Evolutionary conservation across 2,329 filamentous ascomycete species (phyloP).

Genomic region (Myriosclerotinia scirpicola): DNA sequence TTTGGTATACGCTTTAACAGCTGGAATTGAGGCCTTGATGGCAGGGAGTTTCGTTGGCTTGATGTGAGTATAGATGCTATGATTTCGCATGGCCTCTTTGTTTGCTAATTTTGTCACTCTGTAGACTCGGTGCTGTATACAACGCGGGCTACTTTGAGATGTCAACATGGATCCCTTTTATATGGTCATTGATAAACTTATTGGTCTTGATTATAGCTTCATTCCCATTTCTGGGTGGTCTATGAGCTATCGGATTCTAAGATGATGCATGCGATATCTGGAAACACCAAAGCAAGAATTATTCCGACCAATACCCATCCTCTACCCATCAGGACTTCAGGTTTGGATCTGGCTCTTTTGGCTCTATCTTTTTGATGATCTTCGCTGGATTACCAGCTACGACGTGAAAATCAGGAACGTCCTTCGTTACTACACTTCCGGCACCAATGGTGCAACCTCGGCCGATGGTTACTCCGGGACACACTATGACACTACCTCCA

Average conservation of each 20-base stretch:
- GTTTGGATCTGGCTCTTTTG: slow-evolving; percentile 37
- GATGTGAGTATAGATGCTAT: slow-evolving; percentile 50
- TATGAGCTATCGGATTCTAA: slow-evolving; percentile 45
- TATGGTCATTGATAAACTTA: slow-evolving; percentile 68
- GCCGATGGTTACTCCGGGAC: slow-evolving; percentile 78
- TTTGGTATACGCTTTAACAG: slow-evolving; percentile 58
- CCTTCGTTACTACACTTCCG: slow-evolving; percentile 79
- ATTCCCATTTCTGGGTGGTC: slow-evolving; percentile 68
- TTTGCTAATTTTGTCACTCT: slow-evolving; percentile 2
- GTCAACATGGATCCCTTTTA: slow-evolving; percentile 73
- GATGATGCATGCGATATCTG: not conserved
- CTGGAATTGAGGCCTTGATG: slow-evolving; percentile 61
- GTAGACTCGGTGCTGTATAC: slow-evolving; percentile 61
- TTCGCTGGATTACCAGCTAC: slow-evolving; percentile 68
- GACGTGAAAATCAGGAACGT: slow-evolving; percentile 62
- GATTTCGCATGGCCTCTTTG: not conserved
- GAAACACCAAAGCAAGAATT: not conserved
- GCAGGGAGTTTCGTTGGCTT: slow-evolving; percentile 67
- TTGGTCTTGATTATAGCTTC: slow-evolving; percentile 67
- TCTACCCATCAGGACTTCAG: slow-evolving; percentile 14
- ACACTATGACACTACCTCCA: slow-evolving; percentile 67
- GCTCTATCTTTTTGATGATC: slow-evolving; percentile 49
- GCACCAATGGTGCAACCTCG: slow-evolving; percentile 73
- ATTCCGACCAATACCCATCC: not conserved
- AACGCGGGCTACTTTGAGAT: slow-evolving; percentile 68